Evolutionary conservation across 2,329 filamentous ascomycete species (phyloP), one percentile per base, ranked within the genome.

Genomic region (Cyphellophora europaea): DNA sequence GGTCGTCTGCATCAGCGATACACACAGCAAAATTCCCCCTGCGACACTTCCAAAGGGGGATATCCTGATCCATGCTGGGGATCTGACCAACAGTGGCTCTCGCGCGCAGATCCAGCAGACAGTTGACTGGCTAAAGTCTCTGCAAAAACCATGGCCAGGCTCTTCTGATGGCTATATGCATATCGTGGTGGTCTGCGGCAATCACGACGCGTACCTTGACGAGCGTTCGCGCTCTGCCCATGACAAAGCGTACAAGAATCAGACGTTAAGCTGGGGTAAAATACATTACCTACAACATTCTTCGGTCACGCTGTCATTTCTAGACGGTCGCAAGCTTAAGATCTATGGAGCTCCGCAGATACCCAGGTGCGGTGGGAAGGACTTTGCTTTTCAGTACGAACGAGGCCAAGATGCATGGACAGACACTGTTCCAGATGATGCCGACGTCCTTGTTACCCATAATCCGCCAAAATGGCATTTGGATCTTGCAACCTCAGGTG

Each of bases 121-220:
- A 50, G 67, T 95, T 28, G 74, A 93, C 63, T 95, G 86, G 86
- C 67, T 95, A 10, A 71, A 68, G 30, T 65, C 66, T 3, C 71
- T 88, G 5, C 45, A 47, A 28, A 49, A 49, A 31, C 39, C 40
- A 5, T 49, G 47, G 47, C 38, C 31, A 8, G 47, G 47, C 27
- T 43, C 39, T 10, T 27, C 30, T 8, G 44, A 49, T 21, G 82
- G 84, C 0, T 86, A 94, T 52, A 61, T 63, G 21, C 72, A 93
- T 56, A 93, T 94, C 58, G 68, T 95, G 15, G 72, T 88, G 21
- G 77, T 96, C 19, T 76, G 77, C 19, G 89, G 89, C 1, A 95
- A 95, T 54, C 89, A 95, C 56, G 89, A 95, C 53, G 79, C 76
- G 49, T 93, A 77, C 65, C 82, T 93, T 42, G 89, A 93, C 56